phyloP scores from a whole-genome alignment of 192 early-diverging fungal genomes.

The Coemansia sp. region DNA sequence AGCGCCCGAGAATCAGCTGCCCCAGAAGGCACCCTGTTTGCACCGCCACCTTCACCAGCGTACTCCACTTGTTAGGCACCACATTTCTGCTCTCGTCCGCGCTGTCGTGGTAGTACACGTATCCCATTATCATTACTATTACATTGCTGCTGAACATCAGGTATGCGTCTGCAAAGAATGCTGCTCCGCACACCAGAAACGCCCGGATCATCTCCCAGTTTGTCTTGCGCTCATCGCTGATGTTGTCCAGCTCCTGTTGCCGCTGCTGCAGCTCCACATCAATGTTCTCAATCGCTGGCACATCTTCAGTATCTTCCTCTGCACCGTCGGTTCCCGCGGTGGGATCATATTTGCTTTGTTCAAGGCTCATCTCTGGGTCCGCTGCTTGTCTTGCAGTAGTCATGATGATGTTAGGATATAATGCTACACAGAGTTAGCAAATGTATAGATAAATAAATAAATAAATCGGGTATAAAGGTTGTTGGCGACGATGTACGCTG shows the following conservation, averaged over 20 bases:
- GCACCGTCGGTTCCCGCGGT: not conserved
- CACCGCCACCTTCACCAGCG: slow-evolving; percentile 83
- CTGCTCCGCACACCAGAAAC: slow-evolving; percentile 71
- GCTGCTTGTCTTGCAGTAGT: slow-evolving; percentile 12
- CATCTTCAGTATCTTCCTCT: not conserved
- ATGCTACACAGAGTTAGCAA: no score
- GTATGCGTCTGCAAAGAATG: slow-evolving; percentile 93
- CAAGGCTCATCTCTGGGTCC: slow-evolving; percentile 15
- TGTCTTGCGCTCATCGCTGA: slow-evolving; percentile 62
- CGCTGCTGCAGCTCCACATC: slow-evolving; percentile 44
- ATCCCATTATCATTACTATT: slow-evolving; percentile 82
- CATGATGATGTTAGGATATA: slow-evolving; percentile 14
- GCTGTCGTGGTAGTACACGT: slow-evolving; percentile 61
- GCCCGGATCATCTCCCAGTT: slow-evolving; percentile 75
- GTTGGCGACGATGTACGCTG: no score
- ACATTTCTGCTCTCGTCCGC: slow-evolving; percentile 39
- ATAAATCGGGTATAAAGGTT: no score
- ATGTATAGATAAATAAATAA: no score
- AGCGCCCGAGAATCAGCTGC: slow-evolving; percentile 84
- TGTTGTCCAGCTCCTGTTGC: slow-evolving; percentile 44
- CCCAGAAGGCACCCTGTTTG: slow-evolving; percentile 90
- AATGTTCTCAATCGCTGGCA: slow-evolving; percentile 24
- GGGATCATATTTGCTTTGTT: not conserved
- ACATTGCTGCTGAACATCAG: slow-evolving; percentile 93
- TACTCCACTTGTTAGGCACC: slow-evolving; percentile 71